Evolutionary conservation across 306 rosid species (phyloP).

Genomic region (Lablab purpureus): DNA sequence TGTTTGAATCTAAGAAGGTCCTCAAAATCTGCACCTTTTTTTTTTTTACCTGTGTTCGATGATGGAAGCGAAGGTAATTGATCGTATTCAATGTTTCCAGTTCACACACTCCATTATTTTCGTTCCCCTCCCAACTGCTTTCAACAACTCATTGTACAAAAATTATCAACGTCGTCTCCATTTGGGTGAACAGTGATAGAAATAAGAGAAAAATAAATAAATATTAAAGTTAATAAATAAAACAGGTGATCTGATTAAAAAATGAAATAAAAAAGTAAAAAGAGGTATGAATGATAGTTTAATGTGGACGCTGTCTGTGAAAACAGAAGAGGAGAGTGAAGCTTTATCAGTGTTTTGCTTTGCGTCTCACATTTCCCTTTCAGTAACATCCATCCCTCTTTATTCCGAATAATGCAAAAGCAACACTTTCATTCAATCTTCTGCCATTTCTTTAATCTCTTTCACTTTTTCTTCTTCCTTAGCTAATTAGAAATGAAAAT

Average conservation of each 20-base stretch:
- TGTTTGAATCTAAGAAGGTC: slow-evolving; percentile 12
- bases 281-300: too few relatives aligned
- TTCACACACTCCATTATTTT: slow-evolving; percentile 1
- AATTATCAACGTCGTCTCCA: neutral
- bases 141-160: neutral
- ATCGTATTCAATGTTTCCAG: slow-evolving; percentile 27
- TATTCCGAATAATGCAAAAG: too few relatives aligned
- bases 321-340: too few relatives aligned
- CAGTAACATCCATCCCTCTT: too few relatives aligned
- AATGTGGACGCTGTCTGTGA: too few relatives aligned
- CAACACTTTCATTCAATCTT: too few relatives aligned
- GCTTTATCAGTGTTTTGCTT: too few relatives aligned
- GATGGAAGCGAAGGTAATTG: neutral
- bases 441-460: too few relatives aligned
- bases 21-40: slow-evolving; percentile 29
- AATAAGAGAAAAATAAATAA: neutral
- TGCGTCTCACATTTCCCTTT: too few relatives aligned
- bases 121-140: neutral
- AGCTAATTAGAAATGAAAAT: too few relatives aligned
- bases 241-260: neutral
- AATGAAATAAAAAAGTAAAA: neutral
- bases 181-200: neutral
- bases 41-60: slow-evolving; percentile 6
- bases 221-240: neutral
- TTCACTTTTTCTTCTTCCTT: too few relatives aligned